Conservation (phyloP, 2,329 filamentous ascomycete species). For the Amauroascus niger region DNA sequence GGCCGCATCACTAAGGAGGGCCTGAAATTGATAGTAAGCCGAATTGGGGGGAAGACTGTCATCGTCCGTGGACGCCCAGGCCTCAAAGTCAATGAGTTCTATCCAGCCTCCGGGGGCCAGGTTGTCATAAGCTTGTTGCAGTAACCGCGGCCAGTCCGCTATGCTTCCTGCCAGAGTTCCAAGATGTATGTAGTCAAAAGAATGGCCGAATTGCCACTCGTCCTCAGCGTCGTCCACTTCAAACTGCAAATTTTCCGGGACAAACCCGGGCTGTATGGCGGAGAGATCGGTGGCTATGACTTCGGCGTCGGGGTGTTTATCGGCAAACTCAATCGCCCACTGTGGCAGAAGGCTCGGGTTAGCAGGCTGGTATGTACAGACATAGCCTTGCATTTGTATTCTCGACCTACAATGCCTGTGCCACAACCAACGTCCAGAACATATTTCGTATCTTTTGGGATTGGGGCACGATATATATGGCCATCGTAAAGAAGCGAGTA, state of each 20-base stretch:
- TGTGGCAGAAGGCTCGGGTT: neutral
- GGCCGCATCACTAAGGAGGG: constrained; percentile 19
- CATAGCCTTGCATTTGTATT: neutral
- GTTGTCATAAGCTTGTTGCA: constrained; percentile 22
- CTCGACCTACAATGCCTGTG: constrained; percentile 31
- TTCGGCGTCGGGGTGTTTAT: constrained; percentile 7
- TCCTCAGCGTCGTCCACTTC: constrained; percentile 38
- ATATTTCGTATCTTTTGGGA: constrained; percentile 22
- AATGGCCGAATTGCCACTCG: constrained; percentile 31
- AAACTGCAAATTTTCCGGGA: constrained; percentile 44
- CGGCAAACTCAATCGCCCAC: constrained; percentile 15
- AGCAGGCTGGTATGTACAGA: no score
- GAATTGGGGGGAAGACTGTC: constrained; percentile 20
- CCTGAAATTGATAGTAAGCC: constrained; percentile 19
- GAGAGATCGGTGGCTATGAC: constrained; percentile 15
- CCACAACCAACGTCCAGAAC: constrained; percentile 44
- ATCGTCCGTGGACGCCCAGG: constrained; percentile 25
- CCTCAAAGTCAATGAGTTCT: constrained; percentile 25
- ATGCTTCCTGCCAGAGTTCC: constrained; percentile 32
- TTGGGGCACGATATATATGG: constrained; percentile 32
- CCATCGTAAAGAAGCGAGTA: constrained; percentile 30
- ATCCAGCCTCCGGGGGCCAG: constrained; percentile 26
- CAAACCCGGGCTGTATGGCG: constrained; percentile 19
- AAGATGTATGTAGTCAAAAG: constrained; percentile 35
- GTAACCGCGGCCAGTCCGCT: constrained; percentile 23